A percentile compares a stretch with the other conserved stretches of the same genome.
Evolutionary conservation across 2,329 filamentous ascomycete species (phyloP).

Genomic region (Penicillium olsonii): DNA sequence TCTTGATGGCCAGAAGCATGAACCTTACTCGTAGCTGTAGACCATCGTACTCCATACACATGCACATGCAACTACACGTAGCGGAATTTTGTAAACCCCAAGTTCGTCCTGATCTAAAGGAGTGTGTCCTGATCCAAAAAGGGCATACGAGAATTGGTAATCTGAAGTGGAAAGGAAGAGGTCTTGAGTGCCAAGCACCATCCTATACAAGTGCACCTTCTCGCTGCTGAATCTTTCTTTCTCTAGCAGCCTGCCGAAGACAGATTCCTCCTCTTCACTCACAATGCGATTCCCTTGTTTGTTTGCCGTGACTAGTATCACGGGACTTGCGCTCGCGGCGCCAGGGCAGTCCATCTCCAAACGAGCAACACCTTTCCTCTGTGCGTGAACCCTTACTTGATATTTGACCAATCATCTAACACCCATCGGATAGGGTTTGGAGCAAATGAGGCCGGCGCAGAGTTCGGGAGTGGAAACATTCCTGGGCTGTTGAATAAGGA

Average conservation of each 20-base stretch:
- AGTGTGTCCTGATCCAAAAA: too few species aligned
- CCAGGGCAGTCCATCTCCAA: conserved; percentile 1
- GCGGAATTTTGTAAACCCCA: too few species aligned
- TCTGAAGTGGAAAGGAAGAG: too few species aligned
- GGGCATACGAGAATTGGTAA: too few species aligned
- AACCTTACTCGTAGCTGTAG: not conserved
- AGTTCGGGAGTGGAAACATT: conserved; percentile 15
- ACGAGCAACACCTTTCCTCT: conserved; percentile 3
- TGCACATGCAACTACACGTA: not conserved
- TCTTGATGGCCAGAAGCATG: not conserved
- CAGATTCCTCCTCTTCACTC: not conserved
- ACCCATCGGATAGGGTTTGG: conserved; percentile 25
- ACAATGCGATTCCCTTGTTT: conserved; percentile 2
- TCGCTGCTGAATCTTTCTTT: too few species aligned
- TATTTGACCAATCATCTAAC: not conserved
- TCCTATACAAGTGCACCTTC: too few species aligned
- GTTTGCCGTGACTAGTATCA: not conserved
- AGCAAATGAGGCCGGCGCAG: conserved; percentile 19
- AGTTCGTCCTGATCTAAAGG: too few species aligned
- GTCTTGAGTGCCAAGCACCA: too few species aligned
- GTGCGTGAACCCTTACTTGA: not conserved
- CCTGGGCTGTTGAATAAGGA: conserved; percentile 19
- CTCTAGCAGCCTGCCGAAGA: too few species aligned
- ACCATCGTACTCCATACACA: not conserved
- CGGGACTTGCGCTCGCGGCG: not conserved